These are phyloP conservation scores for Pulveroboletus sp. DNA, from an alignment of 768 basidiomycete species.

Conservation along the genomic window DNA sequence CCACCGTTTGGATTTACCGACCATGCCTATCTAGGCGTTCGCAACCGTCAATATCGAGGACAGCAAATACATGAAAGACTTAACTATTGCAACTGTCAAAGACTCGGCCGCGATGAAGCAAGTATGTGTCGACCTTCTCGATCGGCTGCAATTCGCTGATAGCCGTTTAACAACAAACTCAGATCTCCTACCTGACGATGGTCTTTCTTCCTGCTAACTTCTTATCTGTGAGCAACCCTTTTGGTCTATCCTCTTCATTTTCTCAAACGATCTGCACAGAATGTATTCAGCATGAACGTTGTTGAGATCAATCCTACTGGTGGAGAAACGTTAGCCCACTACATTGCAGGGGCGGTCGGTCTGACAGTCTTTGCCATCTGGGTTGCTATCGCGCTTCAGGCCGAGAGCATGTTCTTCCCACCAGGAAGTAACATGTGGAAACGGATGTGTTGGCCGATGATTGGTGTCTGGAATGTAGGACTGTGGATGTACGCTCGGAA, in stretches of 20 bases:
- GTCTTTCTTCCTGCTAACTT: conserved; percentile 58
- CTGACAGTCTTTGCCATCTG: conserved; percentile 53
- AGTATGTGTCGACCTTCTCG: conserved; percentile 26
- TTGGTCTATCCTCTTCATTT: background rate
- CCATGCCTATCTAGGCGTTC: conserved; percentile 43
- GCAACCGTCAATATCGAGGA: conserved; percentile 58
- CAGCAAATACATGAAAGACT: conserved; percentile 46
- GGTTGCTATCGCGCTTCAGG: conserved; percentile 53
- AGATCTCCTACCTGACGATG: conserved; percentile 55
- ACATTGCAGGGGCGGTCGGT: conserved; percentile 38
- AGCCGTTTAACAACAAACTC: too few species aligned
- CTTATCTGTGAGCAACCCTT: conserved; percentile 23
- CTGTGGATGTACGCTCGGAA: background rate
- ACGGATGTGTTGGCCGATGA: conserved; percentile 23
- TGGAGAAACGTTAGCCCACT: conserved; percentile 36
- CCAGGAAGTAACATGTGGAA: conserved; percentile 11
- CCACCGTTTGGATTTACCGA: background rate
- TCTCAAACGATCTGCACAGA: conserved; percentile 29
- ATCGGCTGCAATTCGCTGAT: conserved; percentile 3
- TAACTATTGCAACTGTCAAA: conserved; percentile 45
- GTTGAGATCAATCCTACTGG: conserved; percentile 34
- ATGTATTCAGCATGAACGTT: conserved; percentile 58
- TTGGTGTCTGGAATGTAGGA: conserved; percentile 1
- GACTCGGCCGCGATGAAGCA: conserved; percentile 43
- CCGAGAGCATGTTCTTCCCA: conserved; percentile 23